phyloP scores from a whole-genome alignment of 2,329 filamentous ascomycete species.

The Hypomyces perniciosus region DNA sequence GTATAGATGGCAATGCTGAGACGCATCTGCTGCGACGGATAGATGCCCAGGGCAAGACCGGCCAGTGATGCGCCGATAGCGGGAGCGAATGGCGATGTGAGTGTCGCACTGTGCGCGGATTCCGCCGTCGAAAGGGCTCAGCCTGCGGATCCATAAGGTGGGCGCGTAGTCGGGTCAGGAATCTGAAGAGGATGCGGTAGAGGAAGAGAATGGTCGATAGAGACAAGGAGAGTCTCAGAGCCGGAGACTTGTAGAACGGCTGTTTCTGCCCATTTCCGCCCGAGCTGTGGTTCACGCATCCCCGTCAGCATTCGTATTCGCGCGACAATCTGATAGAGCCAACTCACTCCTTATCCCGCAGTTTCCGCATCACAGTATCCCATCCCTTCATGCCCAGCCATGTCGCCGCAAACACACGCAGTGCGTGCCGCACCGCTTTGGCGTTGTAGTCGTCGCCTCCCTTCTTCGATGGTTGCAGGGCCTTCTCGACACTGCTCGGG shows the following conservation, averaged over 20 bases:
- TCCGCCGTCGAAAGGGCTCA: slow-evolving; percentile 72
- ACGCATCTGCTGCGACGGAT: slow-evolving; percentile 59
- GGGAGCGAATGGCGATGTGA: slow-evolving; percentile 80
- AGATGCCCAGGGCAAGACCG: slow-evolving; percentile 74
- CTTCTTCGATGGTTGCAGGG: slow-evolving; percentile 25
- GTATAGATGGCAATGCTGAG: slow-evolving; percentile 77
- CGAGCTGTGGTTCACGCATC: slow-evolving; percentile 7
- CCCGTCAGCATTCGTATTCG: background rate
- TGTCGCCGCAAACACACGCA: slow-evolving; percentile 63
- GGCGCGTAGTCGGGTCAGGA: slow-evolving; percentile 72
- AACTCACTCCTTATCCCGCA: slow-evolving; percentile 44
- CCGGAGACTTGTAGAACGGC: slow-evolving; percentile 58
- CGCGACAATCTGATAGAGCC: background rate
- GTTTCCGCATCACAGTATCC: slow-evolving; percentile 43
- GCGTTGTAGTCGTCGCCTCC: slow-evolving; percentile 61
- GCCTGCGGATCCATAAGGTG: slow-evolving; percentile 78
- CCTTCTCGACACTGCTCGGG: slow-evolving; percentile 47
- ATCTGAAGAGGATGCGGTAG: slow-evolving; percentile 84
- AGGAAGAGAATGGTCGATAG: slow-evolving; percentile 81
- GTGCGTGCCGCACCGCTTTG: slow-evolving; percentile 61
- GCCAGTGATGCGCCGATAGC: slow-evolving; percentile 87
- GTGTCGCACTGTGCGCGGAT: slow-evolving; percentile 66
- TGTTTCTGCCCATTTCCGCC: slow-evolving; percentile 35
- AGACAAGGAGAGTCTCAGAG: slow-evolving; percentile 72
- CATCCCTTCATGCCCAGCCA: slow-evolving; percentile 58